Evolutionary conservation across 805 yeast species (phyloP).

Genomic region (Wilhelminamyces savonicus): DNA sequence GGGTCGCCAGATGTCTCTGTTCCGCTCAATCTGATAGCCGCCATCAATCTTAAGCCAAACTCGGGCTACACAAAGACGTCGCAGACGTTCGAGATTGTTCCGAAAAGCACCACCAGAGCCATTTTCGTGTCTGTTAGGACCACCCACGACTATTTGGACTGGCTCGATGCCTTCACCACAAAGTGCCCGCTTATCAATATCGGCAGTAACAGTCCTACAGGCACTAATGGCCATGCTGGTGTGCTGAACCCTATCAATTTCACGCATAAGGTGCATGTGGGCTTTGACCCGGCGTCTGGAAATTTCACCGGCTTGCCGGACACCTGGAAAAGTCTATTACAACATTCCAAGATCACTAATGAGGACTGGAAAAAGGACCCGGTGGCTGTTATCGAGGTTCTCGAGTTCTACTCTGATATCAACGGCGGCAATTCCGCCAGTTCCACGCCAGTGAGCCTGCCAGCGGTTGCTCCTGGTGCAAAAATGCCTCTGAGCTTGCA

Average conservation of each 20-base stretch:
- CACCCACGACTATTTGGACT: slow-evolving; percentile 73
- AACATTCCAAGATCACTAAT: slow-evolving; percentile 53
- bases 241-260: slow-evolving; percentile 93
- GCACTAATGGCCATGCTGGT: slow-evolving; percentile 26
- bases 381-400: slow-evolving; percentile 55
- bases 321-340: slow-evolving; percentile 49
- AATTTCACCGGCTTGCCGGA: slow-evolving; percentile 52
- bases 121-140: slow-evolving; percentile 70
- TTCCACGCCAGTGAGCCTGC: slow-evolving; percentile 21
- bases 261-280: slow-evolving; percentile 88
- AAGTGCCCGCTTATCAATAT: slow-evolving; percentile 59
- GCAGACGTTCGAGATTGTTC: slow-evolving; percentile 73
- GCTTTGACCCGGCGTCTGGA: slow-evolving; percentile 73
- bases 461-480: slow-evolving; percentile 7
- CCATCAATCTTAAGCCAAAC: slow-evolving; percentile 55
- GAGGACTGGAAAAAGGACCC: slow-evolving; percentile 63
- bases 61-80: slow-evolving; percentile 30
- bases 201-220: slow-evolving; percentile 15
- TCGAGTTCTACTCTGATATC: slow-evolving; percentile 47
- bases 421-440: slow-evolving; percentile 32
- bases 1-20: slow-evolving; percentile 28
- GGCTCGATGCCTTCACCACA: slow-evolving; percentile 85
- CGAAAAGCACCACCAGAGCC: slow-evolving; percentile 49
- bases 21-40: slow-evolving; percentile 31
- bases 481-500: slow-evolving; percentile 22